Evolutionary conservation across 306 rosid genomes (phyloP).

Genomic region (Lathyrus sativus): DNA sequence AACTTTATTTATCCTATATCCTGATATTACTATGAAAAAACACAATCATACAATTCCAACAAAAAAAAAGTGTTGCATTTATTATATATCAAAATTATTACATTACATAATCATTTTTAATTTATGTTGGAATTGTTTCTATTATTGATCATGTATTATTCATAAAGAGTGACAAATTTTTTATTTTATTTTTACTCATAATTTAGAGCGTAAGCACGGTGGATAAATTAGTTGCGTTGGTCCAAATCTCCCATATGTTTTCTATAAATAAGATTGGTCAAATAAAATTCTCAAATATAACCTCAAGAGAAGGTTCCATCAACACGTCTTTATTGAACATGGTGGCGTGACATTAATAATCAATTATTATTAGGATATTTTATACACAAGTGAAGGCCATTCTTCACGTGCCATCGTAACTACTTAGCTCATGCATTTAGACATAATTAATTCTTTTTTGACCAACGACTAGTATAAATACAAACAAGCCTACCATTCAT

Average conservation of each 20-base stretch:
- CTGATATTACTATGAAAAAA: no score
- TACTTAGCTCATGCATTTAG: constrained; percentile 6
- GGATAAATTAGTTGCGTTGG: constrained; percentile 1
- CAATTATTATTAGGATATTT: not conserved
- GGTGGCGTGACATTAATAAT: not conserved
- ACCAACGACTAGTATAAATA: no score
- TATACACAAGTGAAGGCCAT: no score
- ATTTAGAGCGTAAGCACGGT: constrained; percentile 22
- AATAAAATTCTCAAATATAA: constrained; percentile 5
- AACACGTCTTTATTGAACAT: constrained; percentile 33
- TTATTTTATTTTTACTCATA: not conserved
- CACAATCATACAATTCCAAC: no score
- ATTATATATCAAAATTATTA: no score
- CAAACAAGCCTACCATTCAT: no score
- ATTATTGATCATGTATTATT: no score
- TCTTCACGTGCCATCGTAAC: not conserved
- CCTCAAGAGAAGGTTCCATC: constrained; percentile 26
- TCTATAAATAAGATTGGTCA: constrained; percentile 3
- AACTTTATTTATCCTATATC: no score
- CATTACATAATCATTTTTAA: no score
- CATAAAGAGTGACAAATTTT: no score
- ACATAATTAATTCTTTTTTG: not conserved
- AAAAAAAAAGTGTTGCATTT: no score
- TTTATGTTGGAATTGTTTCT: no score
- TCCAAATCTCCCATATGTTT: not conserved